phyloP scores from a whole-genome alignment of 768 basidiomycete genomes.

The Collybia mongolica region DNA sequence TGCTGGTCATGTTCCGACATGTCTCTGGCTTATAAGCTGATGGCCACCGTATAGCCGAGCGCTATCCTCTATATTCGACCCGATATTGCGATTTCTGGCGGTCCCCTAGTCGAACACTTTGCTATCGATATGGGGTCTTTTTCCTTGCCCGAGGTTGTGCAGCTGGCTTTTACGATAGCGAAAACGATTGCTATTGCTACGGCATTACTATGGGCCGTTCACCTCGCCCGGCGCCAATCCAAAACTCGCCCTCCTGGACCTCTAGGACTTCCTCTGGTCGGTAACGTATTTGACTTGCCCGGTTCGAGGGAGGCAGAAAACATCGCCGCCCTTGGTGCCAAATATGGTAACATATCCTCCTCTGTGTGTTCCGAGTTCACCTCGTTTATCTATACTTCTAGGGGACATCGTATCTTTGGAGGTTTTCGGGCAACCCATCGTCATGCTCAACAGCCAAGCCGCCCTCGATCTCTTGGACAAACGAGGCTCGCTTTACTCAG shows the following conservation, averaged over 20 bases:
- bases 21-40: too few relatives aligned
- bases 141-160: too few relatives aligned
- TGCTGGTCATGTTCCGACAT: too few relatives aligned
- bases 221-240: conserved; percentile 9
- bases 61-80: too few relatives aligned
- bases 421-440: conserved; percentile 7
- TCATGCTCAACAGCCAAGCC: conserved; percentile 12
- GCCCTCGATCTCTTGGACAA: conserved; percentile 17
- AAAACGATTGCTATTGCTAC: too few relatives aligned
- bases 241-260: conserved; percentile 9
- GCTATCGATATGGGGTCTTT: too few relatives aligned
- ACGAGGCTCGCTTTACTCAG: conserved; percentile 16
- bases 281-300: not conserved
- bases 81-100: too few relatives aligned
- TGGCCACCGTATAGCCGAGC: too few relatives aligned
- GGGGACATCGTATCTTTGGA: not conserved
- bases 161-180: too few relatives aligned
- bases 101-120: too few relatives aligned
- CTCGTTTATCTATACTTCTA: not conserved
- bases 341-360: not conserved
- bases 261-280: not conserved
- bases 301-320: not conserved
- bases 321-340: not conserved
- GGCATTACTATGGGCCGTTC: not conserved
- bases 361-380: not conserved